A percentile compares a stretch with the other conserved stretches of the same genome.
These are phyloP conservation scores for Hylodesmum podocarpum DNA, from an alignment of 306 rosid species.

Conservation along the genomic window DNA sequence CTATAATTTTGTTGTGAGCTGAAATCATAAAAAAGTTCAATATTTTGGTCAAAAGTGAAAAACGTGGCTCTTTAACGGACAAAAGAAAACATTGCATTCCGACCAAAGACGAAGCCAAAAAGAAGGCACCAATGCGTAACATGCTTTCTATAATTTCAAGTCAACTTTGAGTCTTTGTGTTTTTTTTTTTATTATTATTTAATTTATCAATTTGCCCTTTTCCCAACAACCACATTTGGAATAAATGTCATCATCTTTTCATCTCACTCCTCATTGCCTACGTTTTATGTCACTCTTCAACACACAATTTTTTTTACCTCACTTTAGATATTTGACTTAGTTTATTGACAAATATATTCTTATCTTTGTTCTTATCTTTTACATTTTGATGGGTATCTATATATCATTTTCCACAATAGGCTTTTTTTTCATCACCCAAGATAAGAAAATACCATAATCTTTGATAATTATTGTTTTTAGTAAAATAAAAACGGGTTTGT, in stretches of 20 bases:
- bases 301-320: background rate
- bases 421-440: background rate
- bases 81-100: background rate
- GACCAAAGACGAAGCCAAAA: background rate
- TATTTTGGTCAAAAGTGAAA: background rate
- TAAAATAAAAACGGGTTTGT: background rate
- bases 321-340: background rate
- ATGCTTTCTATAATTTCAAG: background rate
- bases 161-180: background rate
- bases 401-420: background rate
- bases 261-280: background rate
- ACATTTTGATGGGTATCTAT: background rate
- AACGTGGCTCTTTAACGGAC: background rate
- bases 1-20: background rate
- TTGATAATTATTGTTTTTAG: too few species aligned
- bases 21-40: background rate
- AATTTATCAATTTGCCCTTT: too few species aligned
- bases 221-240: background rate
- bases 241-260: background rate
- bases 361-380: background rate
- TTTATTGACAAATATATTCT: background rate
- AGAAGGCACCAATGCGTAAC: background rate
- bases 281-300: background rate
- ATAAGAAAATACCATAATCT: background rate
- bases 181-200: background rate